Base-by-base conservation (phyloP, 805 yeast species). In the Kodamaea lidongshanica region DNA sequence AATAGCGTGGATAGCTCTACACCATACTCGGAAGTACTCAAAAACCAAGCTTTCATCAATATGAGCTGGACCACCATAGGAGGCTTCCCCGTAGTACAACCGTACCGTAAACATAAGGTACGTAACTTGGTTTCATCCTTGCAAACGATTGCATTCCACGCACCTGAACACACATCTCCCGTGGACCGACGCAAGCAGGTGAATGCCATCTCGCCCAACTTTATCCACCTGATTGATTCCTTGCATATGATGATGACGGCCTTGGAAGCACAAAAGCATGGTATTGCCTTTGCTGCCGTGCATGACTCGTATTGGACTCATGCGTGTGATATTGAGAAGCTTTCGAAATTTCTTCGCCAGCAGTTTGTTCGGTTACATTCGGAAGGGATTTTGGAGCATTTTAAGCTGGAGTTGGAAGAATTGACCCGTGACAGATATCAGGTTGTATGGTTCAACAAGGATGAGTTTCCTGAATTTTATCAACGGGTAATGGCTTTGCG, bases 291-390 rank as follows among this genome's bases (percentile, higher is more conserved):
- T 42, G 61, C 49, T 1, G 50, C 65, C 1, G 66, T 65, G 6
- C 70, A 65, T 38, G 70, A 64, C 39, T 61, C 67, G 11, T 65
- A 49, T 37, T 65, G 70, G 70, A 64, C 70, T 3, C 52, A 56
- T 31, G 50, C 67, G 0, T 23, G 47, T 9, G 51, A 54, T 19
- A 65, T 54, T 5, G 52, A 44, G 9, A 19, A 25, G 9, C 48
- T 65, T 11, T 46, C 54, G 2, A 26, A 18, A 4, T 26, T 53
- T 1, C 33, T 64, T 5, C 37, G 71, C 12, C 45, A 61, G 17
- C 54, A 55, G 34, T 65, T 65, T 37, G 49, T 65, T 4, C 35
- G 55, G 4, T 41, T 65, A 18, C 61, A 65, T 35, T 25, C 50
- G 1, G 37, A 50, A 1, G 48, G 49, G 6, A 42, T 59, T 10